Evolutionary conservation across 805 yeast genomes (phyloP).

Genomic region (Saccharomyces kudriavzevii): DNA sequence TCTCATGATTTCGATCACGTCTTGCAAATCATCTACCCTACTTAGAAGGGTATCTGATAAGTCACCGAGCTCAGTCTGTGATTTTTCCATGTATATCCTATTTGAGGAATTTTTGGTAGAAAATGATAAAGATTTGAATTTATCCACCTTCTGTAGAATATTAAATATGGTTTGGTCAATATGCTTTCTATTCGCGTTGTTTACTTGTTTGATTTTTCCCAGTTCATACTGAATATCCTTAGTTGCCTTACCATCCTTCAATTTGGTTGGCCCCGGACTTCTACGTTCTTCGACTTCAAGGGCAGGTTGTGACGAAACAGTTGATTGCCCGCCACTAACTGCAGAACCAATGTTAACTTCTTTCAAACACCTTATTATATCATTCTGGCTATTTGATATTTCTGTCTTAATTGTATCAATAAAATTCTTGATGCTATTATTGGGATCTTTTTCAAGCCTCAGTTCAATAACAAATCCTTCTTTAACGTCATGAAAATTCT

Average conservation of each 20-base stretch:
- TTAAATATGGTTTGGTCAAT: slow-evolving; percentile 38
- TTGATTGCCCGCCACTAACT: not conserved
- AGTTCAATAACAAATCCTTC: slow-evolving; percentile 52
- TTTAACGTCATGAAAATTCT: slow-evolving; percentile 46
- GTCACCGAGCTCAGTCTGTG: slow-evolving; percentile 63
- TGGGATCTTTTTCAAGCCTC: slow-evolving; percentile 4
- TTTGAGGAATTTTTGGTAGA: slow-evolving; percentile 27
- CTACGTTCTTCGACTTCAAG: not conserved
- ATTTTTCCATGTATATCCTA: slow-evolving; percentile 62
- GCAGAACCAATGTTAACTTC: not conserved
- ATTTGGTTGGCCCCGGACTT: not conserved
- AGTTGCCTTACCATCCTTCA: slow-evolving; percentile 16
- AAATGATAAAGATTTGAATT: slow-evolving; percentile 44
- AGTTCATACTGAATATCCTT: slow-evolving; percentile 50
- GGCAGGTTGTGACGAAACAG: not conserved
- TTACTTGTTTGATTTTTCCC: slow-evolving; percentile 50
- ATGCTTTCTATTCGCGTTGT: slow-evolving; percentile 35
- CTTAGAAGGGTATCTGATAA: slow-evolving; percentile 71
- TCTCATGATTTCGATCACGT: slow-evolving; percentile 77
- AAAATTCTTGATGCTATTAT: slow-evolving; percentile 1
- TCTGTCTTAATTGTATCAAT: not conserved
- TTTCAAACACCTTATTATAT: slow-evolving; percentile 2
- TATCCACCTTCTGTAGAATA: slow-evolving; percentile 39
- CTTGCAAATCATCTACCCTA: slow-evolving; percentile 85
- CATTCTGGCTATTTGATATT: not conserved